phyloP scores from a whole-genome alignment of 225 moss, liverwort and hornwort genomes.

The Lunularia cruciata region DNA sequence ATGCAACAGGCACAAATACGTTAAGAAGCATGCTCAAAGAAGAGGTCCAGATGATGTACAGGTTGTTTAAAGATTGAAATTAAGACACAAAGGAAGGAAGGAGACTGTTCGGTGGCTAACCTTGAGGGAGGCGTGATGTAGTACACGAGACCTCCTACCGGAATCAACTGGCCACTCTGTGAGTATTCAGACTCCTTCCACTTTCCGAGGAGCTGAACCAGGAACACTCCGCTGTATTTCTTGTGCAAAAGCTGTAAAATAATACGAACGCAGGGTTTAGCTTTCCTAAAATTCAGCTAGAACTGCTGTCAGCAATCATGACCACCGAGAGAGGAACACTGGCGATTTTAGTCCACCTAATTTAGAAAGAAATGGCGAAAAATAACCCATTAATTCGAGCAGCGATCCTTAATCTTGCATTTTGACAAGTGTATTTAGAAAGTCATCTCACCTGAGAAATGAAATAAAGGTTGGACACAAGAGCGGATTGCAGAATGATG shows the following conservation, averaged over 20 bases:
- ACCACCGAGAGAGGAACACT: neutral
- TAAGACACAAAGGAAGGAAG: neutral
- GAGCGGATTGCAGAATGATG: slow-evolving; percentile 92
- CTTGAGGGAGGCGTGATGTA: slow-evolving; percentile 93
- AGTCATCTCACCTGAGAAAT: slow-evolving; percentile 74
- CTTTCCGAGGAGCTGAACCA: slow-evolving; percentile 88
- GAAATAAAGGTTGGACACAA: slow-evolving; percentile 93
- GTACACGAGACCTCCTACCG: slow-evolving; percentile 92
- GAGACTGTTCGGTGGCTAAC: slow-evolving; percentile 40
- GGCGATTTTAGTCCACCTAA: too few relatives aligned
- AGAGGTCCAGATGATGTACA: too few relatives aligned
- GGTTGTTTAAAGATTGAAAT: too few relatives aligned
- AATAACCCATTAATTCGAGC: too few relatives aligned
- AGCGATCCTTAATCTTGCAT: too few relatives aligned
- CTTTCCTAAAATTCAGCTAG: too few relatives aligned
- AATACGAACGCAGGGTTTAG: neutral
- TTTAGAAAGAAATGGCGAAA: neutral
- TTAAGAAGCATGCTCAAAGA: too few relatives aligned
- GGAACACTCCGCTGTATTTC: slow-evolving; percentile 69
- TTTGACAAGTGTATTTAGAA: too few relatives aligned
- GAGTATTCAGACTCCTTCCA: slow-evolving; percentile 96
- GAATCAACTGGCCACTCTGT: slow-evolving; percentile 83
- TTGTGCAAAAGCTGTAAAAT: slow-evolving; percentile 69
- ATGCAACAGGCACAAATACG: neutral
- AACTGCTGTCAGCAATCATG: neutral